Evolutionary conservation across 2,329 filamentous ascomycete species (phyloP).

Genomic region (Colletotrichum cereale): DNA sequence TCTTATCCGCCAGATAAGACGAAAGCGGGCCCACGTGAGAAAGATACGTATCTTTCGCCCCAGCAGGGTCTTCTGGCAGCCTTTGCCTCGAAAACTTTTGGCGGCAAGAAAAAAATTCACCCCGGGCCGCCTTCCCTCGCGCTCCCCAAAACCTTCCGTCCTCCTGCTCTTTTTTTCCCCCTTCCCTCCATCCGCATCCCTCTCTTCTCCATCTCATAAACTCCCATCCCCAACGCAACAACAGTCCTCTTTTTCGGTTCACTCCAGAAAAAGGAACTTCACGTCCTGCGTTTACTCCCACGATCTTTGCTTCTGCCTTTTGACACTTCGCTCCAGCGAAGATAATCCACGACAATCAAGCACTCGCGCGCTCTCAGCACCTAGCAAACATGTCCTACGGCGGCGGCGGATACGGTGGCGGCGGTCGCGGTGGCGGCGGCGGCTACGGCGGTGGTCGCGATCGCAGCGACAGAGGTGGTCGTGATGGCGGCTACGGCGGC

Average conservation of each 20-base stretch:
- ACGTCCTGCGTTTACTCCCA: conserved; percentile 21
- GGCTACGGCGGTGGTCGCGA: conserved; percentile 16
- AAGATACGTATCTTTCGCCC: conserved; percentile 35
- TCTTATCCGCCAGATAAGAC: conserved; percentile 30
- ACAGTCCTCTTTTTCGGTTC: conserved; percentile 34
- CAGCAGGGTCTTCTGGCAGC: conserved; percentile 32
- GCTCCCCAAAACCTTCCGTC: conserved; percentile 35
- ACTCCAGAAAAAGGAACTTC: conserved; percentile 24
- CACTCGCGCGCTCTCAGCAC: conserved; percentile 18
- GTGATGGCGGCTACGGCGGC: conserved; percentile 43
- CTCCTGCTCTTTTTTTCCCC: conserved; percentile 26
- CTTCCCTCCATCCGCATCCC: conserved; percentile 36
- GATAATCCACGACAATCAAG: conserved; percentile 6
- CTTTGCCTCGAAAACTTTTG: conserved; percentile 39
- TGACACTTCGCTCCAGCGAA: conserved; percentile 30
- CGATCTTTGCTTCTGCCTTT: conserved; percentile 28
- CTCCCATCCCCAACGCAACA: conserved; percentile 34
- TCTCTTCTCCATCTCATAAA: conserved; percentile 37
- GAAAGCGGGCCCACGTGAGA: conserved; percentile 14
- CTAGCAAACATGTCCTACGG: conserved; percentile 61
- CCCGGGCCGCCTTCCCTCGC: conserved; percentile 32
- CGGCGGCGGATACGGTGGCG: conserved; percentile 50
- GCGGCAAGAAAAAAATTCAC: conserved; percentile 36
- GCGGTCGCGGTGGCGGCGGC: conserved; percentile 48
- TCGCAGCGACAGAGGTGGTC: conserved; percentile 44